Percentiles rank a stretch among this genome's conserved stretches.
Conservation (phyloP, 179 eudicot genomes). For the Silene vulgaris region DNA sequence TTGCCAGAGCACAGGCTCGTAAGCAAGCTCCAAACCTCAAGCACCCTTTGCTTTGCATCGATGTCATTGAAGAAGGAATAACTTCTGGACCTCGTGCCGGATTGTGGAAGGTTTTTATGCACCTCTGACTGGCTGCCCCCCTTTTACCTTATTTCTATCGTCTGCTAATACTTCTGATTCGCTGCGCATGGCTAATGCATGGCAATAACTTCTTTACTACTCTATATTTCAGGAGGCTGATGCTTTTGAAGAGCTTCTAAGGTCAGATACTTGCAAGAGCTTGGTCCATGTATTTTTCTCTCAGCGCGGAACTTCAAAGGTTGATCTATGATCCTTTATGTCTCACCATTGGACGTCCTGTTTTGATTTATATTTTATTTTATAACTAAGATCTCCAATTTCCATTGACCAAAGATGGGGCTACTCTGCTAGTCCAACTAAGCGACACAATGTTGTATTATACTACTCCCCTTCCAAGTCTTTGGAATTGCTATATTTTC, state of each 20-base stretch:
- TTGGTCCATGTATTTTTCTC: conserved; percentile 77
- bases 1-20: conserved; percentile 73
- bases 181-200: not conserved
- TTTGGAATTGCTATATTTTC: too few species aligned
- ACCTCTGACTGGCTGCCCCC: not conserved
- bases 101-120: conserved; percentile 60
- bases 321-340: conserved; percentile 19
- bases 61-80: conserved; percentile 77
- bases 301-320: conserved; percentile 67
- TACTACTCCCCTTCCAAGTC: not conserved
- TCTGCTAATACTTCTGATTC: not conserved
- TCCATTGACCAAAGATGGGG: not conserved
- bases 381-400: not conserved
- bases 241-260: conserved; percentile 60
- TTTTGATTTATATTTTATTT: not conserved
- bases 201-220: conserved; percentile 6
- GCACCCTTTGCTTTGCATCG: conserved; percentile 81
- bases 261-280: conserved; percentile 72
- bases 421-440: not conserved
- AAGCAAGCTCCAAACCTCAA: conserved; percentile 77
- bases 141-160: not conserved
- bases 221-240: conserved; percentile 59
- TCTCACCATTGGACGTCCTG: not conserved
- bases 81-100: conserved; percentile 85
- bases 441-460: not conserved